Conservation (phyloP, 169 alveolate genomes). For the Blepharisma undulans region DNA sequence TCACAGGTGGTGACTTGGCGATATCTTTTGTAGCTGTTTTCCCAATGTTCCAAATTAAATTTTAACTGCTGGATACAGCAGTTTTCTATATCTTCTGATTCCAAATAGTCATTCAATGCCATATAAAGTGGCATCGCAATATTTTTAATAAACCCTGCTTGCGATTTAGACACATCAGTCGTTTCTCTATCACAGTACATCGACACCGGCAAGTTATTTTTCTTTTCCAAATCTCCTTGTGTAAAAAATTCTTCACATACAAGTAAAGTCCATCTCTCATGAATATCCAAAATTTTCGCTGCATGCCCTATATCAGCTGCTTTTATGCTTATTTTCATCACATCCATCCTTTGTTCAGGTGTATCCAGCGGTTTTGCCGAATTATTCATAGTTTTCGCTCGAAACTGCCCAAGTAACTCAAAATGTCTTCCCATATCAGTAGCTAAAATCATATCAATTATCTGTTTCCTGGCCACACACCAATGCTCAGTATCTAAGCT, state of each 20-base stretch:
- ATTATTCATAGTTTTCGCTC: conserved; percentile 44
- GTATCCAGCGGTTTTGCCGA: conserved; percentile 40
- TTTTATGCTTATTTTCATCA: conserved; percentile 63
- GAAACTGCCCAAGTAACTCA: conserved; percentile 63
- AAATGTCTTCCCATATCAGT: conserved; percentile 70
- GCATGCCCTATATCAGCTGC: conserved; percentile 79
- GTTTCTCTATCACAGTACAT: conserved; percentile 71
- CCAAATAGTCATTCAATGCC: conserved; percentile 10
- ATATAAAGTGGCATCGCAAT: conserved; percentile 22
- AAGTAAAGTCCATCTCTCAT: conserved; percentile 68
- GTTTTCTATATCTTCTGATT: background rate
- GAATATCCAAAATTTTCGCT: conserved; percentile 55
- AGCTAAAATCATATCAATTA: conserved; percentile 69
- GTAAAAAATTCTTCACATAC: conserved; percentile 77
- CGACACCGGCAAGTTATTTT: conserved; percentile 57
- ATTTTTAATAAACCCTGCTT: conserved; percentile 72
- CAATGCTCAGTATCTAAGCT: conserved; percentile 57
- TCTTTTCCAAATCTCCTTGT: conserved; percentile 80
- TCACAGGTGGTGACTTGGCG: background rate
- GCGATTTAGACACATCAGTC: conserved; percentile 58
- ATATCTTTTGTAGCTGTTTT: background rate
- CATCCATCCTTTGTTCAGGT: conserved; percentile 48
- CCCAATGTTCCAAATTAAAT: background rate
- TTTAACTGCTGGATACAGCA: conserved; percentile 20
- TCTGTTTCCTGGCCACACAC: conserved; percentile 54